These are phyloP conservation scores for Aquilaria sinensis DNA, from an alignment of 345 rosid species.

Conservation along the genomic window DNA sequence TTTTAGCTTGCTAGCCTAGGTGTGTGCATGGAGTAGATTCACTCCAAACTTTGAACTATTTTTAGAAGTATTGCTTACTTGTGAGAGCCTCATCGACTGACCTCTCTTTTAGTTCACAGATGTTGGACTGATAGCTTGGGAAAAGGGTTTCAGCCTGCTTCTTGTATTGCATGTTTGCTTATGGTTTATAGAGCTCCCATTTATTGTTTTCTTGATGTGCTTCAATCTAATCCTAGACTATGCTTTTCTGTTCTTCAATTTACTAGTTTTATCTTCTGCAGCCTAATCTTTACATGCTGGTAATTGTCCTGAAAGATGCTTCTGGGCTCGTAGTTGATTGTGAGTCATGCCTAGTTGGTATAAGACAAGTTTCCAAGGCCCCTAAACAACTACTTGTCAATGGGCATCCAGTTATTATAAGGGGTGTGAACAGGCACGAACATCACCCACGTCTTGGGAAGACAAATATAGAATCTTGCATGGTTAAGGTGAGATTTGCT, in stretches of 20 bases:
- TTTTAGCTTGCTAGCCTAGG: neutral
- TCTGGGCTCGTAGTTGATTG: slow-evolving; percentile 75
- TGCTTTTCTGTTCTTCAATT: neutral
- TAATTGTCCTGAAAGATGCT: slow-evolving; percentile 74
- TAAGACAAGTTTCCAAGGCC: slow-evolving; percentile 79
- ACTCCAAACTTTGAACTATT: too few relatives aligned
- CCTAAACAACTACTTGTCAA: slow-evolving; percentile 91
- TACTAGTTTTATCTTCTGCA: slow-evolving; percentile 21
- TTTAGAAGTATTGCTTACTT: too few relatives aligned
- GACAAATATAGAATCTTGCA: slow-evolving; percentile 93
- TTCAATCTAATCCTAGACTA: neutral
- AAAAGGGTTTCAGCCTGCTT: neutral
- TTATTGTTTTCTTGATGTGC: neutral
- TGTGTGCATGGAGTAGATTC: neutral
- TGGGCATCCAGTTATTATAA: slow-evolving; percentile 74
- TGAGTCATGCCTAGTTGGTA: slow-evolving; percentile 87
- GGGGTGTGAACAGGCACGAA: slow-evolving; percentile 98
- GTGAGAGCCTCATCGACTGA: too few relatives aligned
- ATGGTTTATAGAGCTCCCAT: neutral
- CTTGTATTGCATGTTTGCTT: neutral
- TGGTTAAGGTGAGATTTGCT: slow-evolving; percentile 64
- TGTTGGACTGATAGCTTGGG: neutral
- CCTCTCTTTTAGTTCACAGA: neutral
- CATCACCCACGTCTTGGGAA: slow-evolving; percentile 99
- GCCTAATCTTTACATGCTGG: slow-evolving; percentile 86